Evolutionary conservation across 1,284 basidiomycete genomes (phyloP), one percentile per base, ranked within the genome.

Genomic region (Xerocomus amazonicus): DNA sequence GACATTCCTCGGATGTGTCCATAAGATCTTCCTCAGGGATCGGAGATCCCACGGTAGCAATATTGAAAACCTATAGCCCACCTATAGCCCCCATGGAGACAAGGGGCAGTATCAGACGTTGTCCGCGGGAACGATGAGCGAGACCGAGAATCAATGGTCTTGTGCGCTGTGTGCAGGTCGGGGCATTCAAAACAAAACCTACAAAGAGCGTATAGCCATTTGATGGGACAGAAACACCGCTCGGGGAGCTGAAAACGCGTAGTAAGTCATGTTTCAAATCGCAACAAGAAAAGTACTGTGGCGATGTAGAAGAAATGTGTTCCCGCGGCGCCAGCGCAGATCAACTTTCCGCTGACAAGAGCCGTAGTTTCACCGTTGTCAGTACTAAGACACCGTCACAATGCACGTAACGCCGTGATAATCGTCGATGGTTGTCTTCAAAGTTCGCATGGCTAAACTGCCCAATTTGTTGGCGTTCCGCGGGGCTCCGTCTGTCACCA

Each of bases 81-180:
- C 13, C 19, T 35, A 14, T 37, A 19, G 46, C 17, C 32, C 16
- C 40, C 46, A 17, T 54, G 27, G 43, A 50, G 5, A 47, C 36
- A 40, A 44, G 51, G 40, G 28, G 9, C 23, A 23, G 37, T 31
- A 35, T 19, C 26, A 34, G 38, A 40, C 27, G n/a, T 32, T 16
- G 47, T 59, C 59, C 59, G 59, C 59, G 59, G 59, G 52, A 19
- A 35, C 29, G 12, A 19, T 19, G 17, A 9, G 13, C 16, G 7
- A 8, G 40, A 16, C 31, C 1, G 16, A 31, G 29, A 31, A 19
- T 19, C 29, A 12, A 31, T 9, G 28, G 33, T 34, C 33, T 12
- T 14, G 33, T 34, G 12, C 10, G 14, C 6, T 31, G 29, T 31
- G 12, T 6, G 29, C 29, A 31, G 9, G 29, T 31, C 28, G 6